These are phyloP conservation scores for Serpula lacrymans DNA, from an alignment of 768 basidiomycete genomes.

Conservation along the genomic window DNA sequence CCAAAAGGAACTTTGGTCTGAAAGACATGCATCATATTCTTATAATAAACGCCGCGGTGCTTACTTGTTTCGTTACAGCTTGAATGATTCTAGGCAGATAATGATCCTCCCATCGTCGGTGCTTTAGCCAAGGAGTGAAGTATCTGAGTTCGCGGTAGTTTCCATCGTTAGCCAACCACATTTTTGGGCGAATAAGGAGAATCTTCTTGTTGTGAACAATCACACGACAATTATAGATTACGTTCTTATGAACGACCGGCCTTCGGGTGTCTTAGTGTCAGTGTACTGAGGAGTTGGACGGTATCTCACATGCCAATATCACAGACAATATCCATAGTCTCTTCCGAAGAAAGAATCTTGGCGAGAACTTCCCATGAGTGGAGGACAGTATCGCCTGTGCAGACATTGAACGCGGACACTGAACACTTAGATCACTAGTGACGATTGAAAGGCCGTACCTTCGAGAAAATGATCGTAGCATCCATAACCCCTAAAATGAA, in stretches of 20 bases:
- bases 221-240: constrained; percentile 94
- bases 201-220: constrained; percentile 86
- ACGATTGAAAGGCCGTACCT: constrained; percentile 52
- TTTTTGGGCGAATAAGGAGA: constrained; percentile 93
- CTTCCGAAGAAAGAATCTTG: constrained; percentile 81
- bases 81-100: constrained; percentile 88
- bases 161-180: constrained; percentile 99
- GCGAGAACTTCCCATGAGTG: constrained; percentile 98
- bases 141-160: constrained; percentile 90
- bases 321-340: constrained; percentile 82
- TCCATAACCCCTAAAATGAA: constrained; percentile 76
- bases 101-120: constrained; percentile 87
- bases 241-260: constrained; percentile 98
- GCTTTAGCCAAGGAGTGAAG: constrained; percentile 95
- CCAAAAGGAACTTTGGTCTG: constrained; percentile 93
- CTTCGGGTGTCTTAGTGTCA: constrained; percentile 42
- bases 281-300: too few relatives aligned
- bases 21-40: not conserved
- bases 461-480: constrained; percentile 98
- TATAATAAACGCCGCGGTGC: constrained; percentile 5
- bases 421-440: not conserved
- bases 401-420: not conserved
- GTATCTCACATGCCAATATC: constrained; percentile 97
- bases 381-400: constrained; percentile 85
- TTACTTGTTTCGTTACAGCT: constrained; percentile 83